A percentile compares a stretch with the other conserved stretches of the same genome.
These are phyloP conservation scores for Diacronema lutheri DNA, from an alignment of 78 protist species.

Conservation along the genomic window DNA sequence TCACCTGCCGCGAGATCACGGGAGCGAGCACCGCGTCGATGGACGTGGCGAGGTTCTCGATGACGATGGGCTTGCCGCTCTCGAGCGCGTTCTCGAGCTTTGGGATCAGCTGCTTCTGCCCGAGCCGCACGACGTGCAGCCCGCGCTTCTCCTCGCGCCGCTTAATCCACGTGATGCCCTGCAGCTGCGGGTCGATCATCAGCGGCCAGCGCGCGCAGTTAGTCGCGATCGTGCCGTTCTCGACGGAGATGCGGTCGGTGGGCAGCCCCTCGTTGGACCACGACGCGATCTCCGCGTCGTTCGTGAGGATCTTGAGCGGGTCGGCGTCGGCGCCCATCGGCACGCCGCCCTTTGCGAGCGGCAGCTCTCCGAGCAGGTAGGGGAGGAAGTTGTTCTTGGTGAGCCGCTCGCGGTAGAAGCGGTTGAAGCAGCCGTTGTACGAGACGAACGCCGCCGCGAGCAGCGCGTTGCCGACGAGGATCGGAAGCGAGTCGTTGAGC, in stretches of 20 bases:
- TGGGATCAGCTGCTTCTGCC: conserved; percentile 18
- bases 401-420: conserved; percentile 43
- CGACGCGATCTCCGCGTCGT: conserved; percentile 58
- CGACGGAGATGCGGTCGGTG: conserved; percentile 75
- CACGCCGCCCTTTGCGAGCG: conserved; percentile 20
- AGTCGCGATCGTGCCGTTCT: conserved; percentile 76
- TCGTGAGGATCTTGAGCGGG: conserved; percentile 38
- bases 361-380: conserved; percentile 8
- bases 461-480: conserved; percentile 73
- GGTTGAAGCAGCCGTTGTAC: conserved; percentile 74
- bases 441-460: conserved; percentile 68
- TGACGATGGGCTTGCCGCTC: conserved; percentile 47
- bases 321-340: conserved; percentile 27
- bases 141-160: conserved; percentile 36
- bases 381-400: conserved; percentile 35
- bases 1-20: conserved; percentile 44
- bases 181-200: conserved; percentile 89
- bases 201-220: conserved; percentile 83
- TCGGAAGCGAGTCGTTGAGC: not conserved
- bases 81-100: not conserved
- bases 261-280: conserved; percentile 87
- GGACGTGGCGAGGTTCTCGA: conserved; percentile 57
- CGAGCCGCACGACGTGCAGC: conserved; percentile 36
- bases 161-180: conserved; percentile 62
- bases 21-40: conserved; percentile 70